Conservation (phyloP, 805 yeast species). For the Candida adriatica region DNA sequence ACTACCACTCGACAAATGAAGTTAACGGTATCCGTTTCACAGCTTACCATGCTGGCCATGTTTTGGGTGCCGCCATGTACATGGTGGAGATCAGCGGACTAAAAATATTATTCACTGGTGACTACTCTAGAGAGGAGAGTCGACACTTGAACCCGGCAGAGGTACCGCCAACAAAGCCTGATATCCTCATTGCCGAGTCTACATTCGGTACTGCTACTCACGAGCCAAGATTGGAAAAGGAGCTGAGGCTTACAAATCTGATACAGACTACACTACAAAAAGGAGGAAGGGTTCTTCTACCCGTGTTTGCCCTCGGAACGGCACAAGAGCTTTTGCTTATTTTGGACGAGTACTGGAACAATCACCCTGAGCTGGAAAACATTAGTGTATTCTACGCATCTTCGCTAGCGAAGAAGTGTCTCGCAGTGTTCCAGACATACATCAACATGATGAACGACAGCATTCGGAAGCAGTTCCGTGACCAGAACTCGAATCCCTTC, state of each 20-base stretch:
- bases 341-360: slow-evolving; percentile 91
- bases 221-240: slow-evolving; percentile 84
- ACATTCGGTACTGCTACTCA: slow-evolving; percentile 98
- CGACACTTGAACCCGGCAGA: slow-evolving; percentile 95
- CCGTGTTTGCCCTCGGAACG: slow-evolving; percentile 94
- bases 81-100: slow-evolving; percentile 91
- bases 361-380: slow-evolving; percentile 73
- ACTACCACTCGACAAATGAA: slow-evolving; percentile 92
- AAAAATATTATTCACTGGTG: slow-evolving; percentile 88
- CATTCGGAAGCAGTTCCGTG: slow-evolving; percentile 68
- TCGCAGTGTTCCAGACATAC: slow-evolving; percentile 95
- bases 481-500: slow-evolving; percentile 82
- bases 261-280: slow-evolving; percentile 78
- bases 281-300: slow-evolving; percentile 89
- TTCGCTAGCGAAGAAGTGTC: slow-evolving; percentile 87
- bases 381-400: slow-evolving; percentile 89
- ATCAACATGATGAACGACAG: slow-evolving; percentile 96
- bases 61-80: slow-evolving; percentile 97
- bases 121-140: slow-evolving; percentile 91
- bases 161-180: slow-evolving; percentile 82
- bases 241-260: slow-evolving; percentile 67
- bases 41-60: slow-evolving; percentile 99
- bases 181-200: slow-evolving; percentile 86
- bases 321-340: slow-evolving; percentile 91
- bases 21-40: slow-evolving; percentile 93